Base-by-base conservation (phyloP, 2,329 filamentous ascomycete genomes). In the Fusarium paranaense region DNA sequence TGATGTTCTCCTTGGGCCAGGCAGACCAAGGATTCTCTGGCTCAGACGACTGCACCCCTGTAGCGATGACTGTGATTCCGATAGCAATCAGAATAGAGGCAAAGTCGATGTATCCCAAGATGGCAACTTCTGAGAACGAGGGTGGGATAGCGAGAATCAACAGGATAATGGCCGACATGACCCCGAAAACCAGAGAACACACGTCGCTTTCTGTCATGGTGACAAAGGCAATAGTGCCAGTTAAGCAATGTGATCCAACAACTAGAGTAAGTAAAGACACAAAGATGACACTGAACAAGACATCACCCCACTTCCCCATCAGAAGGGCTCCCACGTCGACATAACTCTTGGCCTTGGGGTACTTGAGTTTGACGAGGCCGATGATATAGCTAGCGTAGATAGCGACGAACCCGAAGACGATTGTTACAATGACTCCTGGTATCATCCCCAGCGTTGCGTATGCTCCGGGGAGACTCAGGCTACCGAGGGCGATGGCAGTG, bases 41-140 rank as follows among this genome's bases (percentile, higher is more conserved):
- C 6, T 54, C 27, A 13, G 47, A 52, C 25, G 47, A 54, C 6
- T 54, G 47, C 18, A 54, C 18, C 11, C 47, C 47, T 14, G 65
- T 67, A 10, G 60, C 52, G 16, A 67, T 59, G 18, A 67, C 63
- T 3, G 60, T 67, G 5, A 67, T 82, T 4, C 88, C 90, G 20
- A 92, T 87, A 9, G 86, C 80, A 20, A 64, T 30, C 40, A 90
- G 79, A 71, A 93, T 90, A 63, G 89, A 91, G 33, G 85, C 80
- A 72, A 91, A 93, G 57, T 84, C 83, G 67, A 85, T 79, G 74
- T 67, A 67, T 0, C 64, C 64, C 27, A 67, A 27, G 5, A 59
- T 67, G 11, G 60, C 65, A 83, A 85, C 50, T 70, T 85, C 83
- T 42, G 82, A 78, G 54, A 85, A 85, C n/a, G 80, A 82, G 1